Percentiles rank a stretch among this genome's conserved stretches.
Evolutionary conservation across 225 moss, liverwort and hornwort species (phyloP).

Genomic region (Physcomitrellopsis africana): DNA sequence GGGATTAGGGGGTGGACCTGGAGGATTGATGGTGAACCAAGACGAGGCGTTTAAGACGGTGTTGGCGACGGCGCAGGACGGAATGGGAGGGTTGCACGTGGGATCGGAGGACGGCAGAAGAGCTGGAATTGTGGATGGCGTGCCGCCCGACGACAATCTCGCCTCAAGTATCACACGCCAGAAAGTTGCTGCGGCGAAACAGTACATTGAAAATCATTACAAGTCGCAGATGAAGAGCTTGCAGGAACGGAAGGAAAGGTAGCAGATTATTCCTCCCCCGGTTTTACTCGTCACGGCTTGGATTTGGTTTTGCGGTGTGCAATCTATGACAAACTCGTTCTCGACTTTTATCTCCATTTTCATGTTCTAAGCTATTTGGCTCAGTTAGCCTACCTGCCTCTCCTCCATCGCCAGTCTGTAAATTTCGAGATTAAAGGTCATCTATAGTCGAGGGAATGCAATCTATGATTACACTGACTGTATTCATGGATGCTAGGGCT

Average conservation of each 20-base stretch:
- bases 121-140: conserved; percentile 10
- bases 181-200: conserved; percentile 74
- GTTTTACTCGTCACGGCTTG: not conserved
- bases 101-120: conserved; percentile 64
- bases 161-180: conserved; percentile 54
- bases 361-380: not conserved
- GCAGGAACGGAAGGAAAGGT: conserved; percentile 77
- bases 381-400: conserved; percentile 2
- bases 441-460: not conserved
- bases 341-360: not conserved
- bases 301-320: conserved; percentile 3
- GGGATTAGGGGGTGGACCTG: conserved; percentile 28
- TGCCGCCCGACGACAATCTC: conserved; percentile 47
- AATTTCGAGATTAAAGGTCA: conserved; percentile 29
- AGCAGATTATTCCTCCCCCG: conserved; percentile 24
- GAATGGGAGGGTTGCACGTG: conserved; percentile 90
- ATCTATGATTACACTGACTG: not conserved
- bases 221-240: conserved; percentile 73
- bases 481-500: conserved; percentile 1
- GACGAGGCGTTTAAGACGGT: conserved; percentile 74
- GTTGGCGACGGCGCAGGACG: conserved; percentile 91
- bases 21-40: conserved; percentile 49
- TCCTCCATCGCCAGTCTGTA: conserved; percentile 7
- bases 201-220: conserved; percentile 74
- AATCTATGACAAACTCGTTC: conserved; percentile 1